Base-by-base conservation (phyloP, 2,329 filamentous ascomycete genomes). In the Orbilia ellipsospora region DNA sequence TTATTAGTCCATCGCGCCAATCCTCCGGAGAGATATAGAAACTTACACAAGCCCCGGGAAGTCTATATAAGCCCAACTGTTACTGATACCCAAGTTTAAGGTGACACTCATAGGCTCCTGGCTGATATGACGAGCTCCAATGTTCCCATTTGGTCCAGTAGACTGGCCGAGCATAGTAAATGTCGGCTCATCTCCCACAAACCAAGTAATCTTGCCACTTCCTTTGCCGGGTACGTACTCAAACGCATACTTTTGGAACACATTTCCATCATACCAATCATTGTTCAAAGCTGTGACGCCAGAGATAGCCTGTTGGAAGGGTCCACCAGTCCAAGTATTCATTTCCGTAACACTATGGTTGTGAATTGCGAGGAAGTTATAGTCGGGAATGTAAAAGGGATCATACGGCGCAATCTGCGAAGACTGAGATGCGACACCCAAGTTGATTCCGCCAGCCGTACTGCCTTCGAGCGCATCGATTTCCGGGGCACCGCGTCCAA, bases 391-490 rank as follows among this genome's bases (percentile, higher is more conserved):
- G 74, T 84, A 87, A 78, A 82, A 86, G 54, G 79, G 83, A 31
- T 77, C 73, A 18, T 79, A 86, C 0, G 85, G 85, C 0, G 85
- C 85, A 44, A 86, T 84, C 74, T 86, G 85, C 63, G 82, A 85
- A 65, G 83, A 84, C 66, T 86, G 85, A 0, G 85, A 85, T 10
- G 83, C 84, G 4, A 85, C 84, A 16, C 83, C 83, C 55, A 83
- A 55, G 18, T 72, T 70, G 6, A 77, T 36, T 26, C 54, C 66
- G 13, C 73, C 73, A 4, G 65, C 54, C 13, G 88, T 87, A 78
- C 86, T 90, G n/a, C 88, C 90, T 84, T 92, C 90, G 50, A 92
- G 83, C 12, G 86, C 89, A 85, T 92, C 90, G 75, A 92, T 90
- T 84, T 92, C 90, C 0, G 90, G 90, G 0, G 89, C 88, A 70